Evolutionary conservation across 139 green algal genomes (phyloP).

Genomic region (Penium margaritaceum): DNA sequence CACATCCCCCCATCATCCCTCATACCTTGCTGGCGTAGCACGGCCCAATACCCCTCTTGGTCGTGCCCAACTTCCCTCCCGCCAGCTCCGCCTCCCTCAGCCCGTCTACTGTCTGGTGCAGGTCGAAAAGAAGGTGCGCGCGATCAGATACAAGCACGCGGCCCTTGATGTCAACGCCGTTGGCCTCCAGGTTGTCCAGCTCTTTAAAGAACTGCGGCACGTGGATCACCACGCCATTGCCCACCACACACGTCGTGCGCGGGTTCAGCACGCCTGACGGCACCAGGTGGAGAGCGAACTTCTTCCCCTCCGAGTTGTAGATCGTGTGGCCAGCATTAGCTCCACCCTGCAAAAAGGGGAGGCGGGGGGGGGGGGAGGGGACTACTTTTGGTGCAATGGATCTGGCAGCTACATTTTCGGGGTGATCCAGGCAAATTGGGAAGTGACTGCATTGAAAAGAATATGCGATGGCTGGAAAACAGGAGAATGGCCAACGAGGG

Average conservation of each 20-base stretch:
- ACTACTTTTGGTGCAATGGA: too few relatives aligned
- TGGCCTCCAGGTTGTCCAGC: conserved; percentile 58
- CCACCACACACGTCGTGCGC: conserved; percentile 81
- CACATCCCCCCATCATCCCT: not conserved
- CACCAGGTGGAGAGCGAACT: conserved; percentile 95
- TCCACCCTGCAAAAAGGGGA: conserved; percentile 66
- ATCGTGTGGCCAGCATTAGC: conserved; percentile 99
- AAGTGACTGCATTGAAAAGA: too few relatives aligned
- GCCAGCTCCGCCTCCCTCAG: conserved; percentile 82
- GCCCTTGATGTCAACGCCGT: conserved; percentile 36
- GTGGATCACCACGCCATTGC: conserved; percentile 95
- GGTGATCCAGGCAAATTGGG: too few relatives aligned
- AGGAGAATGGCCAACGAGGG: too few relatives aligned
- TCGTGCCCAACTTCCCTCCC: conserved; percentile 91
- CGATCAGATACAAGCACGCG: conserved; percentile 54
- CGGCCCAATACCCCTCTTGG: conserved; percentile 93
- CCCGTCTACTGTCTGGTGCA: conserved; percentile 91
- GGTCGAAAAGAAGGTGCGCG: conserved; percentile 94
- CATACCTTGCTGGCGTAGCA: conserved; percentile 82
- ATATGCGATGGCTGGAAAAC: too few relatives aligned
- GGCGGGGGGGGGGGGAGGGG: not conserved
- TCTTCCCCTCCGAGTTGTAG: conserved; percentile 87
- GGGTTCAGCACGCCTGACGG: conserved; percentile 90
- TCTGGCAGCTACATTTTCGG: too few relatives aligned
- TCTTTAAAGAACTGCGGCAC: conserved; percentile 89